Evolutionary conservation across 2,329 filamentous ascomycete genomes (phyloP), one percentile per base, ranked within the genome.

Genomic region (Aspergillus jensenii): DNA sequence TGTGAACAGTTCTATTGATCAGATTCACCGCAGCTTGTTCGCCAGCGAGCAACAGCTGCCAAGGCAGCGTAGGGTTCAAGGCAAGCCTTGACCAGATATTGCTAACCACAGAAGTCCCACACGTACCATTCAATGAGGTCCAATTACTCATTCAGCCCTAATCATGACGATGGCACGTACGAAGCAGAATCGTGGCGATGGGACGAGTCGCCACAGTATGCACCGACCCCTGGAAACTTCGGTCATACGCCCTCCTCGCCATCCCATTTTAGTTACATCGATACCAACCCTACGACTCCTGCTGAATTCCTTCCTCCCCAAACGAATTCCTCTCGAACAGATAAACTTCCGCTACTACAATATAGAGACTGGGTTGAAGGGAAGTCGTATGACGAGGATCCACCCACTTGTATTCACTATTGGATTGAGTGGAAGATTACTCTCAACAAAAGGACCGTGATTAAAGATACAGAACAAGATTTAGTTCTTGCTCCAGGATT

Each of bases 401-500:
- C 40, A 62, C 59, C 53, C 3, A 41, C 56, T 31, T 56, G 48
- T 59, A 61, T 60, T 41, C 53, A 60, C 55, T 62, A 62, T 47
- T 62, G 52, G 31, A 62, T 60, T 45, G 55, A 62, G 43, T 63
- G 52, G 59, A 57, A 54, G 52, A 35, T 61, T 33, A 60, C 53
- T 31, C 55, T 59, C 33, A 63, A 65, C 49, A 60, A n/a, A 54
- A 59, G 54, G 45, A 60, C 49, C 6, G 15, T 47, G 14, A 12
- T 27, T 2, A 48, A 47, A 46, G 52, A 47, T 55, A 63, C 45
- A 47, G 52, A 64, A 41, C 35, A 64, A 60, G 46, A 64, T 53
- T 49, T 62, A 11, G 58, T 61, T 52, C 54, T 61, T 46, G 47
- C 55, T 21, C 53, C 58, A 37, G 33, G 56, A 33, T 52, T 39